Evolutionary conservation across 495 filamentous ascomycete species (phyloP).

Genomic region (Neurospora sp.): DNA sequence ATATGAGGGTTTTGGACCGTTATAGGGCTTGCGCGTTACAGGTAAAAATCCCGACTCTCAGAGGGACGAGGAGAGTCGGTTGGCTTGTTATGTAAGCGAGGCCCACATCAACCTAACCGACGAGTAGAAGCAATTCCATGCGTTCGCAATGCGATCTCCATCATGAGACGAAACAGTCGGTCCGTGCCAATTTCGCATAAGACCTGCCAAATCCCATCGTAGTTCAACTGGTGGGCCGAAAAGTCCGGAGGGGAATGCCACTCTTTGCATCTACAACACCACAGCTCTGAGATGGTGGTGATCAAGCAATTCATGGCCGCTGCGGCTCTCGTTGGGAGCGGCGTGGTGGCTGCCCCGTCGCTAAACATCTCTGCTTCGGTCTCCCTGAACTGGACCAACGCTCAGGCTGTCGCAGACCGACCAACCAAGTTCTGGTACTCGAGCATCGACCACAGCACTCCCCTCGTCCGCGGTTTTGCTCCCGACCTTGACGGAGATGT

Average conservation of each 20-base stretch:
- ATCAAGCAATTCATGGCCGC: neutral
- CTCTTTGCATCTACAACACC: neutral
- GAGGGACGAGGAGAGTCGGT: no score
- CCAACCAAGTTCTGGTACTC: conserved; percentile 25
- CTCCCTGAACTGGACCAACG: neutral
- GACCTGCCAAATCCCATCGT: neutral
- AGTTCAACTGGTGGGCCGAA: neutral
- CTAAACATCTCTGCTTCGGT: neutral
- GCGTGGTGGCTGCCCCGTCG: neutral
- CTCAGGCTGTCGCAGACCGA: neutral
- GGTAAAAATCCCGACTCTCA: no score
- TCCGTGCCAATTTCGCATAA: neutral
- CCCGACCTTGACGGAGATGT: conserved; percentile 28
- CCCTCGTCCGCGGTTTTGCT: conserved; percentile 21
- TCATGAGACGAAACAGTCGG: neutral
- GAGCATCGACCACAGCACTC: conserved; percentile 26
- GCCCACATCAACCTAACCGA: no score
- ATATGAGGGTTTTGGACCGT: no score
- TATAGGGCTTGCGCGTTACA: no score
- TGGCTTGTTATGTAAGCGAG: no score
- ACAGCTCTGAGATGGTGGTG: neutral
- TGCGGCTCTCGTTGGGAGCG: neutral
- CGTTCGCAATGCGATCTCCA: neutral
- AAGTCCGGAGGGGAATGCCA: neutral
- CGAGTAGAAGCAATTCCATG: neutral